Conservation (phyloP, 2,329 filamentous ascomycete species). For the Aspergillus fijiensis region DNA sequence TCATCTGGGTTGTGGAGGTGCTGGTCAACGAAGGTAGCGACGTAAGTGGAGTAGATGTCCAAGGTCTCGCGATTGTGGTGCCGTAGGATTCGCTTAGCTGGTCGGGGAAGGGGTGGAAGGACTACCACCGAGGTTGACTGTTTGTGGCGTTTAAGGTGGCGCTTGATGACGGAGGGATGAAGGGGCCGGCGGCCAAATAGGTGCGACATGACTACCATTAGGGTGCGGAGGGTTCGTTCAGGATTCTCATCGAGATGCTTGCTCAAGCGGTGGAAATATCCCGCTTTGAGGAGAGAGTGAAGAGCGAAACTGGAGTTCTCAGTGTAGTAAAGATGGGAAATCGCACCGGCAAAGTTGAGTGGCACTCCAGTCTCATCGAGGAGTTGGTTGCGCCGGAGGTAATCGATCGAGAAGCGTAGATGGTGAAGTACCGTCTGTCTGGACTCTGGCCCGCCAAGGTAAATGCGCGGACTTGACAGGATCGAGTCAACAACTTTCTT, state of each 20-base stretch:
- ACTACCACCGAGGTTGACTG: conserved; percentile 64
- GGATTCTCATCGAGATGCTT: conserved; percentile 54
- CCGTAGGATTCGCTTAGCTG: conserved; percentile 57
- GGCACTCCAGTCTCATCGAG: conserved; percentile 62
- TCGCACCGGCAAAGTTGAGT: conserved; percentile 68
- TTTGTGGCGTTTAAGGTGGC: conserved; percentile 48
- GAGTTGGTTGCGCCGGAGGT: conserved; percentile 65
- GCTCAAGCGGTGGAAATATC: conserved; percentile 68
- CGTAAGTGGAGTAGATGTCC: conserved; percentile 66
- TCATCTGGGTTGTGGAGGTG: conserved; percentile 58
- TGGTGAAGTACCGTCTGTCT: conserved; percentile 72
- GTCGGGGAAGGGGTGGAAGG: conserved; percentile 61
- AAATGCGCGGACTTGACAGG: conserved; percentile 68
- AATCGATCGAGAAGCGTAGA: conserved; percentile 77
- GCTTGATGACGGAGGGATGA: conserved; percentile 47
- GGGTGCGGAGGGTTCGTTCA: conserved; percentile 53
- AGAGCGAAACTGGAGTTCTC: conserved; percentile 76
- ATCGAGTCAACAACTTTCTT: conserved; percentile 63
- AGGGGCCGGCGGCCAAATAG: conserved; percentile 60
- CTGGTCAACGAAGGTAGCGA: conserved; percentile 66
- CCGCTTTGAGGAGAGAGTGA: conserved; percentile 68
- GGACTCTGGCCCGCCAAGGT: conserved; percentile 66
- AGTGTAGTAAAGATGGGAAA: conserved; percentile 73
- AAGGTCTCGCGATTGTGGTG: conserved; percentile 66
- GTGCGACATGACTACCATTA: conserved; percentile 70